phyloP scores from a whole-genome alignment of 768 basidiomycete species.

The Leucosporidium scottii region DNA sequence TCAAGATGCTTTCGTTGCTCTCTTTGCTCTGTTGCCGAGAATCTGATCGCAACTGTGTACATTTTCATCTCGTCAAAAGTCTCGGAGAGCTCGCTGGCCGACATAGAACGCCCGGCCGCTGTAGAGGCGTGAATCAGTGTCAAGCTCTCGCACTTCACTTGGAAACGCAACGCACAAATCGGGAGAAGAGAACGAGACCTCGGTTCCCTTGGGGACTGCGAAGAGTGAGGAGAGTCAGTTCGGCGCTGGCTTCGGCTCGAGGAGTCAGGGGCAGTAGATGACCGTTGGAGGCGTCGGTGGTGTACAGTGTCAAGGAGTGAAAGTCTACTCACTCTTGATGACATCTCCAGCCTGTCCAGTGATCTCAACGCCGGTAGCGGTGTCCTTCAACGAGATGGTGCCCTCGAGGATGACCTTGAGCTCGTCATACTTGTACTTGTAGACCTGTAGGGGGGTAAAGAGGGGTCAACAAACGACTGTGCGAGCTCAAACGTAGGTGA shows the following conservation, averaged over 20 bases:
- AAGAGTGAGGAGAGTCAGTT: too few species aligned
- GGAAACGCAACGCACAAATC: neutral
- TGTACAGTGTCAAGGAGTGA: too few species aligned
- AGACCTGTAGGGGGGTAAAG: neutral
- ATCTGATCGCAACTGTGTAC: neutral
- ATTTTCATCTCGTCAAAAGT: neutral
- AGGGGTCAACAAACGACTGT: too few species aligned
- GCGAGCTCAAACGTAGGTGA: too few species aligned
- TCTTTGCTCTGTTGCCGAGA: too few species aligned
- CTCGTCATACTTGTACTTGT: conserved; percentile 20
- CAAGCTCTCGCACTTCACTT: neutral
- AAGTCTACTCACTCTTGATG: neutral
- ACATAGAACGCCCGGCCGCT: conserved; percentile 2
- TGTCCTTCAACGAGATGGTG: neutral
- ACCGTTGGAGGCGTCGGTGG: neutral
- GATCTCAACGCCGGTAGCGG: conserved; percentile 3
- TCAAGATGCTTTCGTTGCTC: too few species aligned
- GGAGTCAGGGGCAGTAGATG: too few species aligned
- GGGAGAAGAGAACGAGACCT: neutral
- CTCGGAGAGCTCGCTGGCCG: conserved; percentile 4
- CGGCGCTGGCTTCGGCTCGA: too few species aligned
- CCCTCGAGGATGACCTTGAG: conserved; percentile 12
- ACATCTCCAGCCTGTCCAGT: neutral
- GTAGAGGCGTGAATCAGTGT: neutral
- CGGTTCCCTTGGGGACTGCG: neutral